Percentiles rank a stretch among this genome's conserved stretches.
Evolutionary conservation across 2,329 filamentous ascomycete species (phyloP).

Genomic region (Curvularia eragrostidis): DNA sequence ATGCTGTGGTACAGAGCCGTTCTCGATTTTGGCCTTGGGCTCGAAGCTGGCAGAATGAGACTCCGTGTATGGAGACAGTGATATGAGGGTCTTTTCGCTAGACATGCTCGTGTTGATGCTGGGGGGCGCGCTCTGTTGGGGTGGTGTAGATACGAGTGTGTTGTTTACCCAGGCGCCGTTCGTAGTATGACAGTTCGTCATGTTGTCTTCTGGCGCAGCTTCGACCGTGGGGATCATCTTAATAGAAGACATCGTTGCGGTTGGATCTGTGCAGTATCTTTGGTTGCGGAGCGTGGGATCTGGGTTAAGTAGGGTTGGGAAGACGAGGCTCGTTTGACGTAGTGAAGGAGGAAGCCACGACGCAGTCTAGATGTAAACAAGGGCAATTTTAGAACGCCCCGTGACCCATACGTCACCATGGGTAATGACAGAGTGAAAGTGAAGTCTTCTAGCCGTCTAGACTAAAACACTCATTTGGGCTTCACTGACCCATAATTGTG

Average conservation of each 20-base stretch:
- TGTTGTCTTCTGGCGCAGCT: background rate
- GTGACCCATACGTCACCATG: background rate
- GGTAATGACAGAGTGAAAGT: background rate
- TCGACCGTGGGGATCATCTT: background rate
- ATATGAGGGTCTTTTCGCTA: background rate
- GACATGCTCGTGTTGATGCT: background rate
- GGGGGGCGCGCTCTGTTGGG: background rate
- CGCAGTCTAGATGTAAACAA: background rate
- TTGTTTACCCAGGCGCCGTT: background rate
- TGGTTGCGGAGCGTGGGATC: no score
- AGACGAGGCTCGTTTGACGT: background rate
- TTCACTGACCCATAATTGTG: background rate
- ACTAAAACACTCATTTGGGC: background rate
- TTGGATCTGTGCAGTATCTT: background rate
- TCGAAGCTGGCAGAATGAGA: background rate
- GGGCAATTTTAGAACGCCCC: background rate
- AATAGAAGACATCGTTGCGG: background rate
- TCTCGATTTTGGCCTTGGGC: background rate
- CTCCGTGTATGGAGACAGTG: no score
- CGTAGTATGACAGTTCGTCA: background rate
- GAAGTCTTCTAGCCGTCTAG: background rate
- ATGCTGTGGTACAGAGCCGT: background rate
- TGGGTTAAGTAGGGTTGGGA: background rate
- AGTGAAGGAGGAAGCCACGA: background rate
- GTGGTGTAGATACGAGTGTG: background rate